Base-by-base conservation (phyloP, 2,329 filamentous ascomycete species). In the Nemania serpens region DNA sequence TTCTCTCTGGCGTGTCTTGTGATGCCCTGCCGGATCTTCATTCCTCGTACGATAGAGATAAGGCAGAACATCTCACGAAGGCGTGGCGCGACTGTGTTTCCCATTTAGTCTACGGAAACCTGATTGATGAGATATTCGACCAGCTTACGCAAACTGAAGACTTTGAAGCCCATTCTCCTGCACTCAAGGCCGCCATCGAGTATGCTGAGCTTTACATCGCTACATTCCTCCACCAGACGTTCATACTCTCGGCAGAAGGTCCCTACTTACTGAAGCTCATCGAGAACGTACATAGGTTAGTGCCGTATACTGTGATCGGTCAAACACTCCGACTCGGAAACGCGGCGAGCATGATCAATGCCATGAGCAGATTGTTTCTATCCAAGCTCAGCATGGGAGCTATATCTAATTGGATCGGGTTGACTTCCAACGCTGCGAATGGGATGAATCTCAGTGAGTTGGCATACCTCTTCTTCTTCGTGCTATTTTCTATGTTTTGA, bases 271-370 rank as follows among this genome's bases (percentile, higher is more conserved):
- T 92, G 18, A 88, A 88, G 60, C 82, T 93, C 41, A 76, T 91
- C 33, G 87, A 89, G 58, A 91, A 85, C 65, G 81, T 88, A 11
- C 88, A 93, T 73, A 85, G 83, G 57, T 78, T 93, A 58, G 76
- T 92, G 0, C 91, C 91, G 0, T 94, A 93, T 72, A 81, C 83
- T 43, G 78, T 91, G 64, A 81, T 93, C 52, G 83, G 87, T 61
- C 89, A 93, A 73, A 91, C 90, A 0, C 77, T 95, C 3, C 85
- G 86, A 42, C 82, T 93, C 13, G 89, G 91, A 5, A 95, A 94
- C 71, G 90, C 90, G 0, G 90, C 90, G 1, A 90, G 87, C 18
- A 93, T 95, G 91, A 88, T 94, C 58, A 90, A 84, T 69, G 90
- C 83, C 59, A 88, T 94, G 82, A 82, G 91, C 73, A 84, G 81